phyloP scores from a whole-genome alignment of 1,284 basidiomycete genomes.

The Ceratorhiza oryzae-sativae region DNA sequence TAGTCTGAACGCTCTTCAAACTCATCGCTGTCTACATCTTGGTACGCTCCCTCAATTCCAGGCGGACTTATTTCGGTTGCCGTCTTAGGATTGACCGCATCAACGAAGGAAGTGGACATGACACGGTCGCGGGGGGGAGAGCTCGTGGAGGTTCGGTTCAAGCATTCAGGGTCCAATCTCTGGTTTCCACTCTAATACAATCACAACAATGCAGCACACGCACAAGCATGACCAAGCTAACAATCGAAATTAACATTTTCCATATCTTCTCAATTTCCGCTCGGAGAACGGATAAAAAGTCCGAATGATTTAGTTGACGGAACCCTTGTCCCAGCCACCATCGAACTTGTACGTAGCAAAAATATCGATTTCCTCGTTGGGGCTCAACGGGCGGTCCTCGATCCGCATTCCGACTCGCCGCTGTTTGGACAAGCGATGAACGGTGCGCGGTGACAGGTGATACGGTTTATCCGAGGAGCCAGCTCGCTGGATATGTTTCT shows the following conservation, averaged over 20 bases:
- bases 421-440: slow-evolving; percentile 7
- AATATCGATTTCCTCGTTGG: slow-evolving; percentile 27
- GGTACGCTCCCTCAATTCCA: slow-evolving; percentile 20
- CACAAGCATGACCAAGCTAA: slow-evolving; percentile 10
- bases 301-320: background rate
- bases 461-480: background rate
- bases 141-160: slow-evolving; percentile 35
- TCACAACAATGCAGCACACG: slow-evolving; percentile 28
- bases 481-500: background rate
- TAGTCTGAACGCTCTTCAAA: slow-evolving; percentile 25
- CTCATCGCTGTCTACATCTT: slow-evolving; percentile 41
- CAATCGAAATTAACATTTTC: background rate
- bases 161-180: slow-evolving; percentile 31
- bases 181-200: background rate
- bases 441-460: slow-evolving; percentile 15
- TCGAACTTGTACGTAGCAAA: slow-evolving; percentile 31
- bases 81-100: background rate
- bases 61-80: background rate
- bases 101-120: background rate
- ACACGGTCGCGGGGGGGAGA: slow-evolving; percentile 6
- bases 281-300: background rate
- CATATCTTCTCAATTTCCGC: background rate
- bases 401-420: slow-evolving; percentile 30
- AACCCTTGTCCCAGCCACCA: background rate
- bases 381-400: background rate